Base-by-base conservation (phyloP, 1,139 yeast species). In the Kurtzmaniella quercitrusa region DNA sequence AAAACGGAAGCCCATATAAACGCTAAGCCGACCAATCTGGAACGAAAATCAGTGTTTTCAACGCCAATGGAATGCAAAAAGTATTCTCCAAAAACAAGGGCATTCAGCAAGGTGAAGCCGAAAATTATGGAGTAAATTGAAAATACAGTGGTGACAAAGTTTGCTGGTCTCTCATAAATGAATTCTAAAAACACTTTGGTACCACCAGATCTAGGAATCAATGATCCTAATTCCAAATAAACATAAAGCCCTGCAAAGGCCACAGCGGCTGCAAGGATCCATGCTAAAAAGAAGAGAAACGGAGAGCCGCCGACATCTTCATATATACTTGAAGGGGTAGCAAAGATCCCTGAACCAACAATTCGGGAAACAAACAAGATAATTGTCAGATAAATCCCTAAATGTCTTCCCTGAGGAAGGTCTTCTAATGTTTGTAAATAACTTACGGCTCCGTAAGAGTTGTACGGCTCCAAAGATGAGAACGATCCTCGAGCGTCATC, bases 311-410 rank as follows among this genome's bases (percentile, higher is more conserved):
- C 91, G 52, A 82, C 78, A 51, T 82, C 84, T 37, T 73, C 74
- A 53, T 76, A 82, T 32, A 84, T 78, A 19, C 82, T 78, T 15
- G 86, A 75, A 0, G 91, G 83, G 1, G 83, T 78, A 14, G 88
- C 83, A 62, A 84, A 82, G 15, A 84, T 84, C 0, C 93, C 93
- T 1, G 88, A 80, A 0, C 93, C 93, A n/a, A 84, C 68, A 36
- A 84, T 84, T 46, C 89, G 65, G 19, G 87, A 79, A 3, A 84
- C 72, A 51, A 82, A 81, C 45, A 83, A 50, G 17, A 82, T 73
- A 39, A 82, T 71, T 0, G 87, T 82, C 5, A 88, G 80, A 51
- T 75, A 82, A 2, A 82, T 57, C 0, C 91, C 91, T 46, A 84
- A 58, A 58, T 84, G 89, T 28, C 93, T 66, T 1, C 93, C 91